phyloP scores from a whole-genome alignment of 805 yeast species.

The Kregervanrija pseudodelftensis region DNA sequence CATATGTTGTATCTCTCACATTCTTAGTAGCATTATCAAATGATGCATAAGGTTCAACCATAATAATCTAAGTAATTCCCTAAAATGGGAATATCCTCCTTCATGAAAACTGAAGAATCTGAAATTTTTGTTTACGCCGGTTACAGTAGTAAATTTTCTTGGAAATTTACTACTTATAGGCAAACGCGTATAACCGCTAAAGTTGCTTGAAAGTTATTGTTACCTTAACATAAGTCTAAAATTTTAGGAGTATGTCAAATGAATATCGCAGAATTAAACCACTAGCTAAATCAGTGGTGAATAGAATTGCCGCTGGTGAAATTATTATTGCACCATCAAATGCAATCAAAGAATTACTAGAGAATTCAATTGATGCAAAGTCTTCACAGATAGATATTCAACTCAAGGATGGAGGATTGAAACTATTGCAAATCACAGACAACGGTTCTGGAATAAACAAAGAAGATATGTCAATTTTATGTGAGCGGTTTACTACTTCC shows the following conservation, averaged over 20 bases:
- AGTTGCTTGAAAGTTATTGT: background rate
- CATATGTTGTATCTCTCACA: background rate
- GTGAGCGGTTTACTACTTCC: constrained; percentile 90
- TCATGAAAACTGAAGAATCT: background rate
- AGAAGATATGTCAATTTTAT: constrained; percentile 71
- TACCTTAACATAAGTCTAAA: background rate
- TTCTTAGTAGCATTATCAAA: background rate
- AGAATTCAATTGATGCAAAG: constrained; percentile 85
- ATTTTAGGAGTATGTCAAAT: no score
- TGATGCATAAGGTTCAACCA: background rate
- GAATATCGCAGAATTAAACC: constrained; percentile 17
- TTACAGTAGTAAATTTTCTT: background rate
- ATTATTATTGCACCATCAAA: constrained; percentile 90
- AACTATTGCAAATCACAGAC: constrained; percentile 79
- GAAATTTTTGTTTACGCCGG: background rate
- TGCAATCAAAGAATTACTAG: constrained; percentile 88
- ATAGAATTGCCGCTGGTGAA: constrained; percentile 95
- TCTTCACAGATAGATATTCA: constrained; percentile 67
- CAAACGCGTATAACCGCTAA: no score
- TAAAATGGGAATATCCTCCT: background rate
- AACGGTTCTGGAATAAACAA: constrained; percentile 77
- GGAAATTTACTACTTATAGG: no score
- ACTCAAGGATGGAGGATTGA: constrained; percentile 89
- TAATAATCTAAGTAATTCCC: background rate
- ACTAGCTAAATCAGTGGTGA: constrained; percentile 68